Percentiles rank a stretch among this genome's conserved stretches.
phyloP scores from a whole-genome alignment of 2,329 filamentous ascomycete genomes.

The Dothideomycetes sp. region DNA sequence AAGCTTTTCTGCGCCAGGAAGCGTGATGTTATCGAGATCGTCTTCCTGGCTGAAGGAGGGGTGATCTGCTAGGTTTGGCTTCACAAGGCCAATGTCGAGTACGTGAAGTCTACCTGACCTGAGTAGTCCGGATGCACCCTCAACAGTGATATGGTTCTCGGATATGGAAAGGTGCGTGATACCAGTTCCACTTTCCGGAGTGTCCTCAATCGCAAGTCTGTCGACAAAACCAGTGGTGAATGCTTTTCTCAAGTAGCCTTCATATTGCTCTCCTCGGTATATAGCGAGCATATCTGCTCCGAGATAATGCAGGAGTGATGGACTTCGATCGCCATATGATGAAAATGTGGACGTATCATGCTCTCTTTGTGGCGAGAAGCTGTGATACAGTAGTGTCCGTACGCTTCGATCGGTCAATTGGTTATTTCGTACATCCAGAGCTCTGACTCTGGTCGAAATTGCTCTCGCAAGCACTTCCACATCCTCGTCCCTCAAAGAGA shows the following conservation, averaged over 20 bases:
- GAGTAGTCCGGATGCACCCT: constrained; percentile 43
- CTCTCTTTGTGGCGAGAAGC: constrained; percentile 24
- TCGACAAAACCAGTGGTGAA: constrained; percentile 40
- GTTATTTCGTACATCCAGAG: constrained; percentile 48
- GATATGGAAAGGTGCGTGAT: constrained; percentile 51
- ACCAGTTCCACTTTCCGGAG: constrained; percentile 34
- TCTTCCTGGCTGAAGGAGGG: constrained; percentile 14
- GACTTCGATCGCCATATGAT: constrained; percentile 12
- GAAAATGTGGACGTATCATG: constrained; percentile 4
- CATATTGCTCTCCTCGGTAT: constrained; percentile 37
- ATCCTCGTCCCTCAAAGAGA: constrained; percentile 43
- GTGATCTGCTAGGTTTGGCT: constrained; percentile 18
- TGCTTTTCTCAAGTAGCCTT: constrained; percentile 38
- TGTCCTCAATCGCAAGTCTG: constrained; percentile 44
- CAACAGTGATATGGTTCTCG: constrained; percentile 43
- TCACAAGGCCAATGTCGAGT: constrained; percentile 43
- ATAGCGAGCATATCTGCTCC: constrained; percentile 27
- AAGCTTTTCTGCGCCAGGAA: constrained; percentile 43
- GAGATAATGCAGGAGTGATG: constrained; percentile 23
- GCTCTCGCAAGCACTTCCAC: constrained; percentile 40
- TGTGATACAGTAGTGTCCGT: constrained; percentile 39
- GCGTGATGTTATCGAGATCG: constrained; percentile 19
- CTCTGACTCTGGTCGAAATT: constrained; percentile 41
- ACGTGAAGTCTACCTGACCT: constrained; percentile 41
- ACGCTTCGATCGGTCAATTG: constrained; percentile 45